These are phyloP conservation scores for Primulina eburnea DNA, from an alignment of 257 asterid genomes.

Conservation along the genomic window DNA sequence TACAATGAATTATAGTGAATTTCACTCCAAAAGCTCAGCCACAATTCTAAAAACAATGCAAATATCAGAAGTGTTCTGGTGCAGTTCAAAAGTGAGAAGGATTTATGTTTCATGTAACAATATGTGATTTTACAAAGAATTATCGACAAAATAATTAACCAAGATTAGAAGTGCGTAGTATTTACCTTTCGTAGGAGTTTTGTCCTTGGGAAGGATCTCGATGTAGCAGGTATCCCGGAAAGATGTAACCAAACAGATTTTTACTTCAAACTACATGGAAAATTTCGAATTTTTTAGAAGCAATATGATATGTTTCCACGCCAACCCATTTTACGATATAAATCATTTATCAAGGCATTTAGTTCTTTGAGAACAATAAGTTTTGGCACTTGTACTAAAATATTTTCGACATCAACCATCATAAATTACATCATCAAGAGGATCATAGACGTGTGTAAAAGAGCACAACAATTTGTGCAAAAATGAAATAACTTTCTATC, in stretches of 20 bases:
- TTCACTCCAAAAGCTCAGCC: conserved; percentile 99
- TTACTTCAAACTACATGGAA: conserved; percentile 63
- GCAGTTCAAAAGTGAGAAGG: background rate
- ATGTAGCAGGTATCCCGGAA: conserved; percentile 78
- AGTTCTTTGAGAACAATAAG: background rate
- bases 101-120: background rate
- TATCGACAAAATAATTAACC: too few species aligned
- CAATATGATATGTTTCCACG: background rate
- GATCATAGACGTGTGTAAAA: too few species aligned
- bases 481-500: too few species aligned
- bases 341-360: background rate
- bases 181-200: conserved; percentile 56
- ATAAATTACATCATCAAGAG: too few species aligned
- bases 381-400: too few species aligned
- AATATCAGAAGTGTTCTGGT: too few species aligned
- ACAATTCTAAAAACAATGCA: conserved; percentile 45
- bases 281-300: background rate
- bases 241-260: conserved; percentile 84
- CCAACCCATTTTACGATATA: background rate
- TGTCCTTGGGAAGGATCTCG: conserved; percentile 81
- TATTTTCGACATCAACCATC: too few species aligned
- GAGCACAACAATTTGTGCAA: background rate
- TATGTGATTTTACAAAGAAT: too few species aligned
- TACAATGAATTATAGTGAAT: conserved; percentile 84
- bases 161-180: background rate